Evolutionary conservation across 371 early-diverging fungal species (phyloP).

Genomic region (Zychaea mexicana): DNA sequence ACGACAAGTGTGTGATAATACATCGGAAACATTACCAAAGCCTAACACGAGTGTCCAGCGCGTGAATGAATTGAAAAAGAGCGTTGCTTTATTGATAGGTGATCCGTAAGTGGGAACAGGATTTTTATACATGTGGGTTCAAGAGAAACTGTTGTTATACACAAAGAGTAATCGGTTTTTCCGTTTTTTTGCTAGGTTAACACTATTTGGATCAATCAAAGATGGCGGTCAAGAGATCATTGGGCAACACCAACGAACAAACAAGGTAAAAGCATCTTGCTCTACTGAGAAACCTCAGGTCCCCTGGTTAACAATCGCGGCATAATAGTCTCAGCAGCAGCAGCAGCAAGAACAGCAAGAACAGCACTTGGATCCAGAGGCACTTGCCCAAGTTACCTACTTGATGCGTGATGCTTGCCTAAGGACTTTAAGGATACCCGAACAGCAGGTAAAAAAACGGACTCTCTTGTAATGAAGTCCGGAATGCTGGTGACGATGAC

Average conservation of each 20-base stretch:
- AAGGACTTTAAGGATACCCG: constrained; percentile 39
- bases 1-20: constrained; percentile 23
- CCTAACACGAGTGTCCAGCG: constrained; percentile 2
- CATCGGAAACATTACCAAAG: not conserved
- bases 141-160: no score
- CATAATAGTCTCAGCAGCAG: not conserved
- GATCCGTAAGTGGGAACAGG: constrained; percentile 33
- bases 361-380: not conserved
- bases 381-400: not conserved
- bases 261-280: no score
- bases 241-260: no score
- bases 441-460: constrained; percentile 38
- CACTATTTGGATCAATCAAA: not conserved
- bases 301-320: not conserved
- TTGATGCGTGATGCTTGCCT: constrained; percentile 22
- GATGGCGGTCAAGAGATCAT: no score
- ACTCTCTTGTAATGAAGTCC: not conserved
- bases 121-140: not conserved
- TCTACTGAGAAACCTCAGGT: not conserved
- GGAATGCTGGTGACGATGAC: not conserved
- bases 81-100: constrained; percentile 30
- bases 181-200: not conserved
- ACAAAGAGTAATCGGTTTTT: no score
- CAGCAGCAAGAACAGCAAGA: not conserved
- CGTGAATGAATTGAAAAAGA: constrained; percentile 15